Evolutionary conservation across 75 land plant species (phyloP), one percentile per base, ranked within the genome.

Genomic region (Pinus albicaulis): DNA sequence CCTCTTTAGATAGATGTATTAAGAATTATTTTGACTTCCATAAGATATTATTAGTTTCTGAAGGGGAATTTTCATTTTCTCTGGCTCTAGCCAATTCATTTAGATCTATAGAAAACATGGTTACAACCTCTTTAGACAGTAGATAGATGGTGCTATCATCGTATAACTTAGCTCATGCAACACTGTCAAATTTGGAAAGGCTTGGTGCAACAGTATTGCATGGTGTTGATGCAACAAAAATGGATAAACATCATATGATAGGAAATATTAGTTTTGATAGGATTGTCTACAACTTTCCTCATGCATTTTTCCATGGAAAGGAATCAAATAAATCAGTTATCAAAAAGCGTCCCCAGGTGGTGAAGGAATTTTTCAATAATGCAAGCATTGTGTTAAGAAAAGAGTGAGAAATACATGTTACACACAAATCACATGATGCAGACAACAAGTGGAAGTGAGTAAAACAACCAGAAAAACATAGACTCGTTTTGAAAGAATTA

Each of bases 281-380:
- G 15, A 82, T 87, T 15, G 60, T 87, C 8, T 90, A 60, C 78
- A 90, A 90, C 75, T 87, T 90, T 52, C 90, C 90, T 71, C 87
- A 85, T 80, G 90, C 90, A 31, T 87, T 87, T 22, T 87, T 83
- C 36, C 58, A 72, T 36, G 80, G 86, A 28, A 77, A 72, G 24
- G 83, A 78, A 66, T 73, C 69, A 13, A 68, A 76, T 26, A 23
- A 62, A 25, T 13, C 12, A 8, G 2, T 26, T 22, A 13, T 62
- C 15, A 62, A 62, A 57, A 72, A 76, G 80, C 89, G 84, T 41
- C 61, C 73, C 75, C 28, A 19, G 4, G 82, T 89, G 71, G 72
- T 89, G 17, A 17, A 17, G 23, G 74, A 73, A 7, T 89, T 89
- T 77, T 86, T 89, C 41, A 66, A 36, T 34, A 86, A 81, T 80